Base-by-base conservation (phyloP, 306 rosid species). In the Bauhinia variegata region DNA sequence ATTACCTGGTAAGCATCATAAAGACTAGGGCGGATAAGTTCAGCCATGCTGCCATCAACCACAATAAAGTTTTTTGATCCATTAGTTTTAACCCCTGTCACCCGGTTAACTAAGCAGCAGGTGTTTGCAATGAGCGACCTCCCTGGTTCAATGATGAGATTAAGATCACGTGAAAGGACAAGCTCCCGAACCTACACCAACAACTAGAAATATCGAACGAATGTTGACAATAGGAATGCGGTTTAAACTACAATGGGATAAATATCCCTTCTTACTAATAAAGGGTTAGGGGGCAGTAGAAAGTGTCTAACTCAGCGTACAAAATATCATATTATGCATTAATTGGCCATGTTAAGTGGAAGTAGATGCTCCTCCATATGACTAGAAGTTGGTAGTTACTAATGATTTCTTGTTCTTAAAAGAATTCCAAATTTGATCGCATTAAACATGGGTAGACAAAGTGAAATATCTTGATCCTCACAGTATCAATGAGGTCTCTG, bases 1-100 rank as follows among this genome's bases (percentile, higher is more conserved):
- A 77, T 81, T 78, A 93, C 99, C 82, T 88, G 97, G 80, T 90
- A 93, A 38, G 99, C 97, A 75, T 77, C 99, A 49, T 93, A 93
- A 36, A 93, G 97, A 75, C 99, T 93, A 8, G 97, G 99, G 12
- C 96, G 95, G 72, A 90, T 93, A 73, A 93, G 99, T 78, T 93
- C 99, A 42, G 99, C 91, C 97, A 90, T 90, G 76, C 99, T 90
- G 62, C 99, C 99, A 68, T 93, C 97, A 8, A 93, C 83, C 33
- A 90, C 99, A 44, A 93, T 66, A 34, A 93, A 89, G 70, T 86
- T 93, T 78, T 90, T 93, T n/a, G 96, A 88, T 68, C 99, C 99
- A 49, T 93, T 93, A 49, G 96, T 93, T 80, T 93, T 93, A 67
- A 93, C 96, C 44, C 99, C 97, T 0, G 96, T 93, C 51, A 89